Base-by-base conservation (phyloP, 2,329 filamentous ascomycete genomes). In the Hypomyces rosellus region DNA sequence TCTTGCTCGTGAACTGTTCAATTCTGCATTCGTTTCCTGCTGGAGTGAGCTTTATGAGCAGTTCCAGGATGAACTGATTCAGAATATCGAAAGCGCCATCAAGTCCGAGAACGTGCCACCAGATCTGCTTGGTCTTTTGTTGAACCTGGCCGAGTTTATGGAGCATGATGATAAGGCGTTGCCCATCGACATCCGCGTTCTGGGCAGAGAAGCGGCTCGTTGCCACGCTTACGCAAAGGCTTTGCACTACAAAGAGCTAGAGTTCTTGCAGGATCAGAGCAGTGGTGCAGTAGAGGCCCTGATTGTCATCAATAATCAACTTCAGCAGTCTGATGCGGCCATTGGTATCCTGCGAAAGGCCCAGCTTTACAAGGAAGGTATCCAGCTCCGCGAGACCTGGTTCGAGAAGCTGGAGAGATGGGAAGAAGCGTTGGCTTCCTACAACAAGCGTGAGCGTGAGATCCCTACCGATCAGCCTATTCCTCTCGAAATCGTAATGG, bases 61-160 rank as follows among this genome's bases (percentile, higher is more conserved):
- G 60, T 97, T 95, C 61, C 93, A 97, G 60, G 92, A 99, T 46
- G 93, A 99, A 65, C 80, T 99, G 38, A 95, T 99, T 46, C 85
- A 87, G 48, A 95, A 95, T 20, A 95, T 99, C 47, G 93, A 99
- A 67, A 89, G 88, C 55, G 93, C 95, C 1, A 87, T 99, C 59
- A 93, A 90, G 49, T 97, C 92, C 3, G 87, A 92, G 47, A 92
- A 96, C 59, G 95, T 99, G 12, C 92, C 93, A 0, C 93, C 95
- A 0, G 95, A 99, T 67, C 86, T 99, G 57, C 75, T 99, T 8
- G 92, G 96, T 54, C 86, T 96, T 45, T 76, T 99, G 25, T 81
- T 99, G 45, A 99, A 99, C 63, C 78, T 99, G 46, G 93, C 93
- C 18, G 93, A 99, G 65, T 99, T 99, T 67, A 99, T 99, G 93